Percentiles rank a stretch among this genome's conserved stretches.
Evolutionary conservation across 2,329 filamentous ascomycete genomes (phyloP).

Genomic region (Colletotrichum sp.): DNA sequence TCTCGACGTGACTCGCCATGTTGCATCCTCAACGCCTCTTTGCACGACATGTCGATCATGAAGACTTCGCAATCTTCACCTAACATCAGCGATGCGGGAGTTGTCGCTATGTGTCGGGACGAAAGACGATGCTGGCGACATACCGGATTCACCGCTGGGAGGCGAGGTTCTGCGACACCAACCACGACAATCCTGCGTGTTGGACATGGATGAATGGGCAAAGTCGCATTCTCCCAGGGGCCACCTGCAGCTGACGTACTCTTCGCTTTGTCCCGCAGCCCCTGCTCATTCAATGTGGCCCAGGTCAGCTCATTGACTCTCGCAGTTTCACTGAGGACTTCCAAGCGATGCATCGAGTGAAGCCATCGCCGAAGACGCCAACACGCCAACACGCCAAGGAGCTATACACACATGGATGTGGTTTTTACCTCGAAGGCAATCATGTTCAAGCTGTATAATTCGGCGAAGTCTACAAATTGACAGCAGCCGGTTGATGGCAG

Average conservation of each 20-base stretch:
- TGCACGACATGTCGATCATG: neutral
- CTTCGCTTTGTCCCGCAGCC: neutral
- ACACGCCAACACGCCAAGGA: neutral
- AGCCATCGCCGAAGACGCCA: neutral
- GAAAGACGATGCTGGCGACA: neutral
- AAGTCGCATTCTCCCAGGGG: neutral
- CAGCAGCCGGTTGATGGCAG: neutral
- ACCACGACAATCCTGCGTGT: neutral
- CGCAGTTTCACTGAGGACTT: accelerated
- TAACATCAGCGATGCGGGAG: neutral
- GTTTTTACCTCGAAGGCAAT: neutral
- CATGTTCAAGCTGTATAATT: neutral
- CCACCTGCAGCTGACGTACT: neutral
- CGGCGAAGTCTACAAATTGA: neutral
- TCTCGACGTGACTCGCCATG: neutral
- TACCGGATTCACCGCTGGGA: neutral
- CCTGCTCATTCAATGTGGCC: neutral
- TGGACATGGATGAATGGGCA: neutral
- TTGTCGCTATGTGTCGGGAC: neutral
- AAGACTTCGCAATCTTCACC: neutral
- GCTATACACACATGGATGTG: neutral
- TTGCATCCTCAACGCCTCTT: neutral
- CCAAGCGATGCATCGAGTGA: neutral
- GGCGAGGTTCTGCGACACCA: neutral
- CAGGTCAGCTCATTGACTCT: neutral